Conservation (phyloP, 192 early-diverging fungal species). For the Helicostylum pulchrum region DNA sequence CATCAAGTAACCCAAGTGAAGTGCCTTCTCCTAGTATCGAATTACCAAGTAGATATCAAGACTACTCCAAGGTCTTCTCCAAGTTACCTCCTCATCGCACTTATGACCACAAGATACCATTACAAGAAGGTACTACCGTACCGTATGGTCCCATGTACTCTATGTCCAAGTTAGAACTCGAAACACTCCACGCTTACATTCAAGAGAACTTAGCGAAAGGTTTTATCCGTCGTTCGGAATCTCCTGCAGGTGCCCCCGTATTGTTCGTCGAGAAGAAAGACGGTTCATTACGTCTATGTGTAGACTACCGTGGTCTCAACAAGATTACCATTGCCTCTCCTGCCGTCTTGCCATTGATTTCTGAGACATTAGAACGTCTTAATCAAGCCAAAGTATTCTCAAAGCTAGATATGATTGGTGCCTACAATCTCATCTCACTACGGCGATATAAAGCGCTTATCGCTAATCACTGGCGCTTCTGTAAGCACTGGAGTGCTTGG, state of each 20-base stretch:
- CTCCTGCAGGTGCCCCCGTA: constrained; percentile 37
- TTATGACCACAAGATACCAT: neutral
- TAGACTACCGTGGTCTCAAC: too few relatives aligned
- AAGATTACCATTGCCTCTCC: too few relatives aligned
- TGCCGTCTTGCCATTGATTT: too few relatives aligned
- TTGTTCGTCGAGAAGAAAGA: constrained; percentile 50
- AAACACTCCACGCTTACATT: neutral
- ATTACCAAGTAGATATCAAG: neutral
- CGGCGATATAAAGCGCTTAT: too few relatives aligned
- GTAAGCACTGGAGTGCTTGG: too few relatives aligned
- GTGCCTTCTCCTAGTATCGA: too few relatives aligned
- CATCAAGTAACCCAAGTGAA: too few relatives aligned
- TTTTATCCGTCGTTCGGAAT: constrained; percentile 11
- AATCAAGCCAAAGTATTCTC: too few relatives aligned
- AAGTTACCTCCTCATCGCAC: neutral
- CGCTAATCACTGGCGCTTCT: too few relatives aligned
- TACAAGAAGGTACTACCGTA: constrained; percentile 20
- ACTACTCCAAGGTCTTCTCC: neutral
- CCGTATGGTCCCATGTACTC: constrained; percentile 6
- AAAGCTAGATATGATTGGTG: too few relatives aligned
- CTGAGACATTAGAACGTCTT: too few relatives aligned
- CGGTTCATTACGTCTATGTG: constrained; percentile 22
- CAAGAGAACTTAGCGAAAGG: constrained; percentile 1
- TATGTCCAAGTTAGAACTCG: constrained; percentile 5
- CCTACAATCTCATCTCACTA: too few relatives aligned